These are phyloP conservation scores for Rhazya stricta DNA, from an alignment of 257 asterid genomes.

Conservation along the genomic window DNA sequence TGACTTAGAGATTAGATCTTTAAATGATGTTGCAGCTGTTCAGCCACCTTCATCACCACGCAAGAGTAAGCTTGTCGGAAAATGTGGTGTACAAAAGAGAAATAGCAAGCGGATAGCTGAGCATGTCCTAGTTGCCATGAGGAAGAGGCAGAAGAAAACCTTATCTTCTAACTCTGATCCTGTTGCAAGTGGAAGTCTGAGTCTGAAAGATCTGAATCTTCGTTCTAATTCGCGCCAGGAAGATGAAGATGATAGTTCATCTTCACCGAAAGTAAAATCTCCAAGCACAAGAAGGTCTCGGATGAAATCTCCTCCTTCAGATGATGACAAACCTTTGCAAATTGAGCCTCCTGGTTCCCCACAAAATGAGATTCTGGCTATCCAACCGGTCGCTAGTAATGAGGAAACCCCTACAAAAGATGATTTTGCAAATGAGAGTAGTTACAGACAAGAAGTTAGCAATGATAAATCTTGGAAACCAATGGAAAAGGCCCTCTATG, in stretches of 20 bases:
- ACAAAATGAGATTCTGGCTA: conserved; percentile 5
- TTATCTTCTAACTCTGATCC: conserved; percentile 56
- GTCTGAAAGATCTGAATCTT: conserved; percentile 41
- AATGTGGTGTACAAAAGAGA: conserved; percentile 51
- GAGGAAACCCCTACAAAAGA: conserved; percentile 48
- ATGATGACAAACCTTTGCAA: conserved; percentile 7
- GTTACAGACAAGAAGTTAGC: conserved; percentile 35
- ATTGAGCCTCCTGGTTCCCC: conserved; percentile 41
- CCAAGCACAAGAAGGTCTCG: conserved; percentile 51
- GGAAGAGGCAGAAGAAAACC: conserved; percentile 58
- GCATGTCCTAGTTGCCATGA: conserved; percentile 55
- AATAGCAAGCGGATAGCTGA: conserved; percentile 92
- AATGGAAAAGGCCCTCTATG: conserved; percentile 79
- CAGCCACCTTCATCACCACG: conserved; percentile 31
- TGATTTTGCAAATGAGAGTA: conserved; percentile 43
- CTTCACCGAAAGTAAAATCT: conserved; percentile 42
- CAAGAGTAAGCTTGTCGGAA: conserved; percentile 40
- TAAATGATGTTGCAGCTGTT: conserved; percentile 36
- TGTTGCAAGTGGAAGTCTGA: conserved; percentile 40
- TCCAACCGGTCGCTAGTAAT: conserved; percentile 31
- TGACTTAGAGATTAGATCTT: conserved; percentile 48
- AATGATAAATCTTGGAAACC: conserved; percentile 71
- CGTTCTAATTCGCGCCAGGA: conserved; percentile 33
- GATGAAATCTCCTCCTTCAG: conserved; percentile 33
- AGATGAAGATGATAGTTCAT: conserved; percentile 21